Evolutionary conservation across 192 early-diverging fungal species (phyloP), one percentile per base, ranked within the genome.

Genomic region (Gaertneriomyces sp.): DNA sequence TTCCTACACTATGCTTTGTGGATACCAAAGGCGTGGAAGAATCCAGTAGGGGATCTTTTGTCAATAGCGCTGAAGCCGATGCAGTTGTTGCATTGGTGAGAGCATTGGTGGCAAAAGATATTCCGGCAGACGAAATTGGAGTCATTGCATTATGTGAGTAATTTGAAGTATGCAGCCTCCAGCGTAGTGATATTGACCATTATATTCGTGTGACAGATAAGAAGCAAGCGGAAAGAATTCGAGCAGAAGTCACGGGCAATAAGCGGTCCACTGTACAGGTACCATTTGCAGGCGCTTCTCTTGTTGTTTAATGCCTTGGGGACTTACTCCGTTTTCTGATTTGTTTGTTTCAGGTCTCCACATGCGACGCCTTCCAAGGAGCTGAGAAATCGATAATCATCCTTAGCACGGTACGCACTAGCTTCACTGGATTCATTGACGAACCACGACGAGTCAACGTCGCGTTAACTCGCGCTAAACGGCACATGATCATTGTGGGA

Each of bases 321-420:
- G 2, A 33, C 25, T 33, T 33, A 33, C 25, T 33, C 25, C 25
- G 25, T 33, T 33, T 33, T 33, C 25, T 33, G 25, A 33, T 73
- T 41, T 69, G 74, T 12, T 75, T 68, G 42, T 66, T 76, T 6
- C 56, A 86, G 72, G 79, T 83, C 20, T 87, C 85, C 7, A 90
- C 89, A 3, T 85, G 88, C 0, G 89, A 91, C 63, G 85, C 89
- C 12, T 91, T 90, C 59, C 79, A 91, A 73, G 90, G 90, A 33
- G 88, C 88, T 9, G 90, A 92, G 54, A 88, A 87, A 57, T 78
- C 85, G n/a, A 70, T 92, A 33, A 91, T 92, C 60, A 68, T 92
- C 39, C 66, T 92, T 16, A 84, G 81, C 6, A 89, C 85, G 12
- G 87, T 89, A 0, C 55, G 88, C 38, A 87, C 84, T 20, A 55